Conservation (phyloP, 306 rosid species). For the Elaeagnus macrophylla region DNA sequence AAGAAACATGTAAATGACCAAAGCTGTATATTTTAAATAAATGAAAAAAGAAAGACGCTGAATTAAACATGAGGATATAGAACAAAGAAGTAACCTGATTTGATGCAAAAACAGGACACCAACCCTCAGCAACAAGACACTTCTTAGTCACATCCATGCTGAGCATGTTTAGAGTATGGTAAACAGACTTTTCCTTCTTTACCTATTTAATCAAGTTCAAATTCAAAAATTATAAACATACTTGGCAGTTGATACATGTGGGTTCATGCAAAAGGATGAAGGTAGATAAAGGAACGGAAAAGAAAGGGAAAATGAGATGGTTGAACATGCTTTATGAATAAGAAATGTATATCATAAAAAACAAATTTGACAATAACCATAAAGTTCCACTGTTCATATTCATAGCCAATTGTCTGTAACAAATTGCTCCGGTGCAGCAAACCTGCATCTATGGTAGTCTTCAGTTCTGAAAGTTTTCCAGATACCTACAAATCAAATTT, state of each 20-base stretch:
- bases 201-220: constrained; percentile 34
- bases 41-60: not conserved
- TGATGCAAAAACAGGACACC: constrained; percentile 80
- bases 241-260: not conserved
- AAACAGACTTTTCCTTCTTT: constrained; percentile 66
- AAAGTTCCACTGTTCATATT: constrained; percentile 66
- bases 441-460: constrained; percentile 70
- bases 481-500: constrained; percentile 49
- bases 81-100: constrained; percentile 40
- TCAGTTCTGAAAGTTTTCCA: constrained; percentile 64
- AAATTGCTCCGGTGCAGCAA: constrained; percentile 47
- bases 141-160: constrained; percentile 77
- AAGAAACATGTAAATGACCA: constrained; percentile 12
- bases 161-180: constrained; percentile 79
- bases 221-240: not conserved
- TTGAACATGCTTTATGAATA: constrained; percentile 11
- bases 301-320: not conserved
- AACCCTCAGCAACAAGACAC: constrained; percentile 88
- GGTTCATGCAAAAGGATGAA: not conserved
- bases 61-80: constrained; percentile 12
- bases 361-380: constrained; percentile 43
- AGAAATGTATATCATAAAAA: constrained; percentile 12
- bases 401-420: constrained; percentile 55
- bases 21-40: not conserved
- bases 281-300: not conserved